Base-by-base conservation (phyloP, 2,329 filamentous ascomycete genomes). In the Madurella fahalii region DNA sequence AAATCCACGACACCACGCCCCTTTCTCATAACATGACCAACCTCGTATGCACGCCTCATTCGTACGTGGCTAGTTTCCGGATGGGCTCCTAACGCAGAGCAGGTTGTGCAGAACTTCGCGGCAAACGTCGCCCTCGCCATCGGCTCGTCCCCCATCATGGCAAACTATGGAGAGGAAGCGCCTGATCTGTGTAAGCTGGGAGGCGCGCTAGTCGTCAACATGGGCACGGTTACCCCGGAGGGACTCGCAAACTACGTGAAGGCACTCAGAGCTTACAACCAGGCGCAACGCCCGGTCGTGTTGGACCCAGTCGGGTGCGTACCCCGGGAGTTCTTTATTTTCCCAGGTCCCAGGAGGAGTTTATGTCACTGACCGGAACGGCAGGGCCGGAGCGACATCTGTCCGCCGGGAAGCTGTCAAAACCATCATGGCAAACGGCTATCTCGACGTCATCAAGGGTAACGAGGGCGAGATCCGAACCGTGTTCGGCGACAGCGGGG, bases 1-100 rank as follows among this genome's bases (percentile, higher is more conserved):
- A 77, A 5, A 80, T 96, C 46, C 81, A 81, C 5, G 69, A 75
- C 2, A 77, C 72, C 42, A 85, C 81, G 53, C 91, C 92, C 0
- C 78, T 97, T 18, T 88, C 87, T 48, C 93, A 97, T 73, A 96
- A 96, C 72, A 97, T 97, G 90, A 97, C 94, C 50, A 97, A 97
- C 69, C 79, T 92, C 50, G 93, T 77, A 59, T 11, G 50, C 4
- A 4, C 41, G 8, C 31, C 25, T 18, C 11, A 4, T 2, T 8
- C 9, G 18, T 15, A 20, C 13, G n/a, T 40, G 32, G 37, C 2
- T 17, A 11, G 20, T 15, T 9, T 7, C 8, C 5, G 25, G 5
- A 4, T 16, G 15, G 7, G 16, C 12, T 5, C 32, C 20, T 41
- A 32, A 51, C 17, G 9, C 25, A n/a, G 17, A 43, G 18, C 31